phyloP scores from a whole-genome alignment of 2,329 filamentous ascomycete genomes.

The Metarhizium robertsii region DNA sequence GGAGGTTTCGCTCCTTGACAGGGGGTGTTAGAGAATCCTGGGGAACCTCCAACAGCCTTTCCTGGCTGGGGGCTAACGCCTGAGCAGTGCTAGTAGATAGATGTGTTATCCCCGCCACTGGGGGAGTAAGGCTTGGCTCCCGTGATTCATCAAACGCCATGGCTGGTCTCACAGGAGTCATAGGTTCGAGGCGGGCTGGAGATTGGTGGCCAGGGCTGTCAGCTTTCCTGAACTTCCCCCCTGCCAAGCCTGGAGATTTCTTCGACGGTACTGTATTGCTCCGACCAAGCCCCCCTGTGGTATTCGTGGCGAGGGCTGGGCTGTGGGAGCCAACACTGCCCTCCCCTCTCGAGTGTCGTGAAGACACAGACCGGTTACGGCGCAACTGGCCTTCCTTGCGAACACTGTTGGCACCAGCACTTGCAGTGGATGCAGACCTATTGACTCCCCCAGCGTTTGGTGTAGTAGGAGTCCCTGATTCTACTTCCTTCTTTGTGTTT shows the following conservation, averaged over 20 bases:
- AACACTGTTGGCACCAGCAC: slow-evolving; percentile 79
- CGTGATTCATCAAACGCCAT: slow-evolving; percentile 13
- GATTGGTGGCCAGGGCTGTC: slow-evolving; percentile 21
- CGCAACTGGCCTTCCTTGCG: slow-evolving; percentile 71
- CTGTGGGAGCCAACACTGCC: slow-evolving; percentile 62
- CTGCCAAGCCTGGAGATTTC: slow-evolving; percentile 63
- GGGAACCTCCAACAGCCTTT: slow-evolving; percentile 33
- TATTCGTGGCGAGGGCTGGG: slow-evolving; percentile 43
- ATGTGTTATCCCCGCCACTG: slow-evolving; percentile 14
- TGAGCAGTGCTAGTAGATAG: slow-evolving; percentile 20
- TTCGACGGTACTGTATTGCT: slow-evolving; percentile 95
- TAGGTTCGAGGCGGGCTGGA: slow-evolving; percentile 26
- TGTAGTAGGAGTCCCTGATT: slow-evolving; percentile 54
- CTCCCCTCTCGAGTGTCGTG: slow-evolving; percentile 72
- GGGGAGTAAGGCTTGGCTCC: slow-evolving; percentile 17
- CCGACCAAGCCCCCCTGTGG: slow-evolving; percentile 46
- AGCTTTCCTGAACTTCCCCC: slow-evolving; percentile 51
- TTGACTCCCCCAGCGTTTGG: slow-evolving; percentile 37
- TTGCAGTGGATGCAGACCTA: slow-evolving; percentile 76
- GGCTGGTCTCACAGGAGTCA: slow-evolving; percentile 23
- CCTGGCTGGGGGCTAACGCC: slow-evolving; percentile 36
- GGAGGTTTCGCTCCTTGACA: slow-evolving; percentile 56
- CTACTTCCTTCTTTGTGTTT: slow-evolving; percentile 53
- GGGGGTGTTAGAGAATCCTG: slow-evolving; percentile 45
- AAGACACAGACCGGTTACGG: slow-evolving; percentile 86